Conservation (phyloP, 2,329 filamentous ascomycete genomes). For the Zarea fungicola region DNA sequence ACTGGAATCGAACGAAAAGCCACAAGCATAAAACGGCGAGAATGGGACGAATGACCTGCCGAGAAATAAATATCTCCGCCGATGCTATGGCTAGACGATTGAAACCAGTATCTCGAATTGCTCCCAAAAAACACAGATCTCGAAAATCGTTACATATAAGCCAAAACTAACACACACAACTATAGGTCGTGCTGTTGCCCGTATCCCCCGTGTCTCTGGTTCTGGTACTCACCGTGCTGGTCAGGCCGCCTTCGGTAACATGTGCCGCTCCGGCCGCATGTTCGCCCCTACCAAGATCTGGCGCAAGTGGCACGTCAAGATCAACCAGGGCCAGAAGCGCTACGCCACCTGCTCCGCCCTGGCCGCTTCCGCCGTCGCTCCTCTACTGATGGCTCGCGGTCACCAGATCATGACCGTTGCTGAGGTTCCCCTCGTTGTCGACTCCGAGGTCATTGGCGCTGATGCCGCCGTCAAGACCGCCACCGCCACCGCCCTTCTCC, state of each 20-base stretch:
- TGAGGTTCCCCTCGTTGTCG: slow-evolving; percentile 94
- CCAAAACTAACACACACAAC: neutral
- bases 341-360: slow-evolving; percentile 97
- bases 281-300: slow-evolving; percentile 99
- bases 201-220: slow-evolving; percentile 99
- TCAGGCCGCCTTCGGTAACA: slow-evolving; percentile 99
- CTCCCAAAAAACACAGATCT: neutral
- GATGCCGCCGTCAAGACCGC: slow-evolving; percentile 82
- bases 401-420: slow-evolving; percentile 90
- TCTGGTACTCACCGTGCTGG: slow-evolving; percentile 99
- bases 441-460: slow-evolving; percentile 81
- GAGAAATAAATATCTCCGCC: neutral
- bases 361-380: slow-evolving; percentile 90
- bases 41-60: neutral
- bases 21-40: neutral
- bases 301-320: slow-evolving; percentile 99
- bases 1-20: neutral
- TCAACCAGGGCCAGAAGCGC: slow-evolving; percentile 98
- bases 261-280: slow-evolving; percentile 99
- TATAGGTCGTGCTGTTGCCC: slow-evolving; percentile 93
- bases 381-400: slow-evolving; percentile 93
- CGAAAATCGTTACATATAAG: neutral
- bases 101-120: neutral
- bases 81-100: neutral
- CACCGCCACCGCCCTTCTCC: slow-evolving; percentile 78